A percentile compares a stretch with the other conserved stretches of the same genome.
Conservation (phyloP, 225 moss, liverwort and hornwort species). For the Physcomitrellopsis africana region DNA sequence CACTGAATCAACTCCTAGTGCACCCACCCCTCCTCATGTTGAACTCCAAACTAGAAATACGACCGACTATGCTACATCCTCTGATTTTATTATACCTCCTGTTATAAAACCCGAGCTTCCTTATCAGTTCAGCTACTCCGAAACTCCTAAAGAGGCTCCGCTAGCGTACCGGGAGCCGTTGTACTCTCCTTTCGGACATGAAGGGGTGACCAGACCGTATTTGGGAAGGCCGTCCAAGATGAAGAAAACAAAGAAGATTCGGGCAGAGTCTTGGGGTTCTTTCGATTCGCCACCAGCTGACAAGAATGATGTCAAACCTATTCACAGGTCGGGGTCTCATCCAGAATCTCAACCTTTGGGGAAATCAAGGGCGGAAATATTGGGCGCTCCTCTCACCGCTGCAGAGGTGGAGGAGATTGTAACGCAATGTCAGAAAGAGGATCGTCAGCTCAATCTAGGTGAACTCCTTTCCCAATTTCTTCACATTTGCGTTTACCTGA, state of each 20-base stretch:
- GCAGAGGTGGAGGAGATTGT: conserved; percentile 79
- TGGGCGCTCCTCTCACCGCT: conserved; percentile 68
- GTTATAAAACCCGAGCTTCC: conserved; percentile 67
- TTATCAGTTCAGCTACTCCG: conserved; percentile 82
- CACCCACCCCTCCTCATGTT: background rate
- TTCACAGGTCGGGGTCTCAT: conserved; percentile 83
- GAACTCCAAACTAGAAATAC: background rate
- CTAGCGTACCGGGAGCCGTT: conserved; percentile 80
- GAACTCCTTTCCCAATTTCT: no score
- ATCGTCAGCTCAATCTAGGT: conserved; percentile 93
- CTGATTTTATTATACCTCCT: conserved; percentile 27
- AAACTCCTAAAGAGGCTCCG: conserved; percentile 71
- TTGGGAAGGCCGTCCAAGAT: conserved; percentile 80
- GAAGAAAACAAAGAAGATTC: conserved; percentile 78
- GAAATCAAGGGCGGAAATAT: conserved; percentile 73
- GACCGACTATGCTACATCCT: background rate
- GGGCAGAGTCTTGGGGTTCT: conserved; percentile 69
- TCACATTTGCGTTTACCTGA: background rate
- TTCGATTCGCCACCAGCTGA: conserved; percentile 77
- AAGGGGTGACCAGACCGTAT: conserved; percentile 82
- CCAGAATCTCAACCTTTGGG: conserved; percentile 66
- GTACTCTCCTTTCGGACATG: conserved; percentile 94
- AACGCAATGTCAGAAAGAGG: conserved; percentile 52
- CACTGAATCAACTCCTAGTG: background rate
- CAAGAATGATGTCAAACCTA: conserved; percentile 90